A percentile compares a stretch with the other conserved stretches of the same genome.
Conservation (phyloP, 306 rosid species). For the Macrotyloma uniflorum region DNA sequence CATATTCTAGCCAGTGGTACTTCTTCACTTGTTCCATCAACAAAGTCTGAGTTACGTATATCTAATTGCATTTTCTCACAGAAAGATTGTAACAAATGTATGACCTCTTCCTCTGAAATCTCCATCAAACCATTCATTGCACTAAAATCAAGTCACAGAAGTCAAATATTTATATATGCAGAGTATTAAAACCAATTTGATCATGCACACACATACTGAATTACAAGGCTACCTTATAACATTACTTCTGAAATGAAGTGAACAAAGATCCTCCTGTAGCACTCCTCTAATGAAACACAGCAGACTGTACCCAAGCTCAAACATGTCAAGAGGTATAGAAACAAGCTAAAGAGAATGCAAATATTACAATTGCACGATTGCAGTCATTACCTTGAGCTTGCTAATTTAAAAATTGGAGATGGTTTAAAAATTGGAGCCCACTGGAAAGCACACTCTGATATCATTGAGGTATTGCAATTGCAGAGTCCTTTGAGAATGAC, state of each 20-base stretch:
- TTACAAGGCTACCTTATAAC: conserved; percentile 64
- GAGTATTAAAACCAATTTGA: conserved; percentile 22
- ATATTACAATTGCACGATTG: conserved; percentile 18
- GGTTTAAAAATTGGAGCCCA: conserved; percentile 79
- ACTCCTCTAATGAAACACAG: conserved; percentile 61
- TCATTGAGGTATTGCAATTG: conserved; percentile 42
- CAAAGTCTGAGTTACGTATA: conserved; percentile 38
- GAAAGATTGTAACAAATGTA: conserved; percentile 61
- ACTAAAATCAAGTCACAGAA: conserved; percentile 50
- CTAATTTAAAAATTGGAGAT: conserved; percentile 61
- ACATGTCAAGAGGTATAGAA: conserved; percentile 41
- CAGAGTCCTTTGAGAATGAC: conserved; percentile 71
- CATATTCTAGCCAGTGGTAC: conserved; percentile 52
- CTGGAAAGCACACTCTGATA: conserved; percentile 66
- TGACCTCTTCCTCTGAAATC: conserved; percentile 63
- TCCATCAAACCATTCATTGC: conserved; percentile 64
- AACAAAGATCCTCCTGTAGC: conserved; percentile 55
- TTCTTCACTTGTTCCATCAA: conserved; percentile 44
- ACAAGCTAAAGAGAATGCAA: conserved; percentile 29
- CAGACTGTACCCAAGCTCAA: conserved; percentile 60
- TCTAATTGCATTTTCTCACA: conserved; percentile 56
- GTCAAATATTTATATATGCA: conserved; percentile 24
- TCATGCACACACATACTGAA: background rate
- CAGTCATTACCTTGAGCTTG: conserved; percentile 59
- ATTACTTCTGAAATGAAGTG: conserved; percentile 53